Evolutionary conservation across 2,329 filamentous ascomycete species (phyloP).

Genomic region (Trematosphaeria pertusa): DNA sequence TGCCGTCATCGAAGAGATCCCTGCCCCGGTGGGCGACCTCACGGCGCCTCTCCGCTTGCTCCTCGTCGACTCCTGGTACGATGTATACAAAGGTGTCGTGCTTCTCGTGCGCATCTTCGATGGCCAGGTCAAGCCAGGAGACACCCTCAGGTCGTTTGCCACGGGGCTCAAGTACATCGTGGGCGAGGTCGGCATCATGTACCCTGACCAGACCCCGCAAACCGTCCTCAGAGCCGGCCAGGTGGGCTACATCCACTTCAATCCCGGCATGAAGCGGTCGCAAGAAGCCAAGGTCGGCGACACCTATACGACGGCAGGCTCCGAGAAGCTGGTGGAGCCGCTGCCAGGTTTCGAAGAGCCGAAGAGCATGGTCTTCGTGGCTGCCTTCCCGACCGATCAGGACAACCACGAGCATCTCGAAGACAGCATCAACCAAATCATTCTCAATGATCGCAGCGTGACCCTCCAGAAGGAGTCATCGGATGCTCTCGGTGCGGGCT

Average conservation of each 20-base stretch:
- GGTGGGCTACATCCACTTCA: conserved; percentile 96
- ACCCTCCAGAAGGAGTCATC: conserved; percentile 94
- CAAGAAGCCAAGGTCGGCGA: conserved; percentile 96
- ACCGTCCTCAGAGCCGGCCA: conserved; percentile 84
- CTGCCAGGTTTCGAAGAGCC: conserved; percentile 95
- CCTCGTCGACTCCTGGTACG: conserved; percentile 98
- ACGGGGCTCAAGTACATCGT: conserved; percentile 91
- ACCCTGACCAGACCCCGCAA: conserved; percentile 85
- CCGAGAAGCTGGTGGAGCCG: conserved; percentile 76
- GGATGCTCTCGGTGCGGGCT: conserved; percentile 90
- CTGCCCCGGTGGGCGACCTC: conserved; percentile 76
- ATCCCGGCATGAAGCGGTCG: conserved; percentile 96
- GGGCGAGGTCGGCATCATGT: conserved; percentile 96
- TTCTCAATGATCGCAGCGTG: conserved; percentile 93
- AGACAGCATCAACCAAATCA: conserved; percentile 91
- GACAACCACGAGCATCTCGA: conserved; percentile 84
- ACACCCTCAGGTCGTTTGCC: conserved; percentile 85
- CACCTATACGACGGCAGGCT: conserved; percentile 85
- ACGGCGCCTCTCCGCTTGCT: conserved; percentile 79
- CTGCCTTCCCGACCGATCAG: conserved; percentile 93
- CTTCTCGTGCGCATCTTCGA: conserved; percentile 92
- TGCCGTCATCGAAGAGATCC: conserved; percentile 83
- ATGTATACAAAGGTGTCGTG: conserved; percentile 92
- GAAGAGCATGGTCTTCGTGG: conserved; percentile 98
- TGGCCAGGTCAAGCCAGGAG: conserved; percentile 80